Base-by-base conservation (phyloP, 1,139 yeast species). In the Debaryomyces subglobosus region DNA sequence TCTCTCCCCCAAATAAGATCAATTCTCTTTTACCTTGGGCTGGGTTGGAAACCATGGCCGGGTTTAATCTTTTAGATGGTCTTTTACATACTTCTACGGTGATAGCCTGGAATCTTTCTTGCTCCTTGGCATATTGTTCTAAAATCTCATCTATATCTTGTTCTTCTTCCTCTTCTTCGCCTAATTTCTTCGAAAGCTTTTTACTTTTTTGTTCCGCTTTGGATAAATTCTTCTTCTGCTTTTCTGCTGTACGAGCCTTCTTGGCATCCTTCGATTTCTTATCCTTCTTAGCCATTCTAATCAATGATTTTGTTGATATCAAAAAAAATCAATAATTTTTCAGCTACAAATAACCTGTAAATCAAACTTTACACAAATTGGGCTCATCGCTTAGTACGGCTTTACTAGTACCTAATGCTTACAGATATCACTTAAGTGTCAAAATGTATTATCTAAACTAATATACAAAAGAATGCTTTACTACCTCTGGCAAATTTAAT, bases 1-100 rank as follows among this genome's bases (percentile, higher is more conserved):
- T 69, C 68, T 94, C 99, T 58, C 99, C 99, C 41, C 98, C 98
- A 71, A 92, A 94, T 49, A 94, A 67, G 21, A 91, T 63, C 51
- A 94, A 70, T 65, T 94, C 99, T 30, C 82, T 74, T 59, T 85
- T 86, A 1, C 89, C 89, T 55, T 86, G 90, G 12, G 78, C 69
- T 1, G 97, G 96, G 54, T 84, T 85, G 0, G 95, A 80, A 13
- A 88, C 84, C 77, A 92, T 71, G 0, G 94, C 72, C 0, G 95
- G 82, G 62, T 87, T 90, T 49, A 88, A 75, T 53, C 98, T 74
- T 53, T 77, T 84, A 1, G 82, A 62, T 0, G 97, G 97, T 45
- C 79, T 78, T 15, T 58, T 54, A 33, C 83, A 78, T 0, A 77
- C 68, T 18, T 82, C 85, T 13, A 90, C 72, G 33, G 77, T 77